Evolutionary conservation across 2,329 filamentous ascomycete species (phyloP).

Genomic region (Colletotrichum acutatum): DNA sequence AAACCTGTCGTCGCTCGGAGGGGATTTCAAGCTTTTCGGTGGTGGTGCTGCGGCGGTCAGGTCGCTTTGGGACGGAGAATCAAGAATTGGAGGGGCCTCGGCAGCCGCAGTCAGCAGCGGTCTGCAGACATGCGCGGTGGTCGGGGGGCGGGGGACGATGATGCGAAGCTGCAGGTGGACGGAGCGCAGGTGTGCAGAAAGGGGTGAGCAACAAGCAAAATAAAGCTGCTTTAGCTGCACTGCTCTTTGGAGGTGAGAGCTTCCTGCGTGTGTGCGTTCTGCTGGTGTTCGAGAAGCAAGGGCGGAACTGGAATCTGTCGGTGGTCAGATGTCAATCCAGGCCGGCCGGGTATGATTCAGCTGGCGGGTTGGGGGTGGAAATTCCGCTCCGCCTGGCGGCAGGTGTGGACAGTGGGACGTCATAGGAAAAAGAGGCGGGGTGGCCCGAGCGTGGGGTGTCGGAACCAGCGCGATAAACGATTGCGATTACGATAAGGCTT

Average conservation of each 20-base stretch:
- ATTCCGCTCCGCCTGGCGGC: slow-evolving; percentile 31
- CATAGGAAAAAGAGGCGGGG: slow-evolving; percentile 24
- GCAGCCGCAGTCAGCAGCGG: slow-evolving; percentile 26
- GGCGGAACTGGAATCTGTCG: slow-evolving; percentile 20
- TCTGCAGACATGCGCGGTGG: slow-evolving; percentile 27
- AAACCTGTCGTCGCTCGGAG: background rate
- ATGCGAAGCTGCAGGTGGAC: background rate
- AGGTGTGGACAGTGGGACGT: slow-evolving; percentile 28
- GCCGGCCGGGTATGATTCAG: slow-evolving; percentile 8
- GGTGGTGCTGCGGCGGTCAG: slow-evolving; percentile 9
- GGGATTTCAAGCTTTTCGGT: slow-evolving; percentile 8
- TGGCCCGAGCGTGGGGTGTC: slow-evolving; percentile 9
- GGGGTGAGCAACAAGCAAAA: slow-evolving; percentile 8
- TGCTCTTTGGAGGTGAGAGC: slow-evolving; percentile 6
- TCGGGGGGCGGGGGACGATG: background rate
- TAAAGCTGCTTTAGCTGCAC: slow-evolving; percentile 8
- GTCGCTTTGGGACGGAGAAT: slow-evolving; percentile 12
- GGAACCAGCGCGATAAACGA: background rate
- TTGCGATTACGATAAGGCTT: slow-evolving; percentile 24
- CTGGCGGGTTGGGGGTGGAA: slow-evolving; percentile 22
- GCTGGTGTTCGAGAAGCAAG: slow-evolving; percentile 18
- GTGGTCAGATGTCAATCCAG: slow-evolving; percentile 32
- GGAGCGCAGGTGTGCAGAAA: background rate
- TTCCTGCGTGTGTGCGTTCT: background rate
- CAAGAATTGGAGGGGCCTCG: slow-evolving; percentile 26